Percentiles rank a stretch among this genome's conserved stretches.
Conservation (phyloP, 176 grass and related monocot genomes). For the Tillandsia fasciculata region DNA sequence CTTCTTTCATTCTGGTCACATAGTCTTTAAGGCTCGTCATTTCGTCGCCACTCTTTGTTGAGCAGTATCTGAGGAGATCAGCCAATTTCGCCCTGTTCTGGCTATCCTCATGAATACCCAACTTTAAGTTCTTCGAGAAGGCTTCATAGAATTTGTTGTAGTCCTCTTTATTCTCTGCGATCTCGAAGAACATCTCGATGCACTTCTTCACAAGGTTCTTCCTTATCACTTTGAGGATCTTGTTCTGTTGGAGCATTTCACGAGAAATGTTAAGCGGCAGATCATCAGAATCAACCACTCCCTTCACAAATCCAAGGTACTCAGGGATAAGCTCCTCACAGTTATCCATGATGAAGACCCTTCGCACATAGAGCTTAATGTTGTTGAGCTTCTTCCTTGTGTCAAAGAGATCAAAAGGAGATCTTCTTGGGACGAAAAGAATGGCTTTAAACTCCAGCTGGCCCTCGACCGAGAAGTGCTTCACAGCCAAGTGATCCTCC, state of each 20-base stretch:
- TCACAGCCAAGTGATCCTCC: conserved; percentile 54
- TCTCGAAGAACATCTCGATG: conserved; percentile 59
- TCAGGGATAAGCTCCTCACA: conserved; percentile 57
- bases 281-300: conserved; percentile 54
- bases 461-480: conserved; percentile 52
- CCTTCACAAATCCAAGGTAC: conserved; percentile 48
- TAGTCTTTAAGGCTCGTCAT: conserved; percentile 59
- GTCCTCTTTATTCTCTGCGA: conserved; percentile 42
- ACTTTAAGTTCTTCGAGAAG: conserved; percentile 58
- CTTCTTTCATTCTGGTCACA: conserved; percentile 40
- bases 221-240: conserved; percentile 54
- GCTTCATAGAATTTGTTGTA: conserved; percentile 59
- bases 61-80: conserved; percentile 43
- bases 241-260: conserved; percentile 51
- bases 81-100: conserved; percentile 47
- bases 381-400: conserved; percentile 55
- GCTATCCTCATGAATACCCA: conserved; percentile 44
- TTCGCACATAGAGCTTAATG: conserved; percentile 53
- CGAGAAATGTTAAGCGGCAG: conserved; percentile 50
- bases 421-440: conserved; percentile 46
- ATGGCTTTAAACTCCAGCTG: conserved; percentile 57
- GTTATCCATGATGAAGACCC: conserved; percentile 70
- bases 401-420: conserved; percentile 46
- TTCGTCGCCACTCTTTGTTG: conserved; percentile 44
- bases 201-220: conserved; percentile 43